Conservation (phyloP, 768 basidiomycete genomes). For the Lyophyllum decastes region DNA sequence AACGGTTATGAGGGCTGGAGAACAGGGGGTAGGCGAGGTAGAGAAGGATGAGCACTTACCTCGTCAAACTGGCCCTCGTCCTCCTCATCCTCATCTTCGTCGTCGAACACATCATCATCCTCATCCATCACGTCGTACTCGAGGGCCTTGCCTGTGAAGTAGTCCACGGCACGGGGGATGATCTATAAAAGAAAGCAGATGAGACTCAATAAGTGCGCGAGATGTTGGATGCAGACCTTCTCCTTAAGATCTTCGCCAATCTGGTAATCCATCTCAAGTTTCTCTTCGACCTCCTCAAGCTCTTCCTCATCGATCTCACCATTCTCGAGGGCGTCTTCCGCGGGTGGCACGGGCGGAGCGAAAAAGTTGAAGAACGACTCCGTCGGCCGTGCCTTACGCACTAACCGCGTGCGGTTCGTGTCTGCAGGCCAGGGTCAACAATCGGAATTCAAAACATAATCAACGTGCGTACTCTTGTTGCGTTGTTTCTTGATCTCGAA, state of each 20-base stretch:
- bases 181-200: conserved; percentile 47
- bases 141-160: conserved; percentile 96
- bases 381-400: conserved; percentile 84
- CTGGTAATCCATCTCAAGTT: conserved; percentile 96
- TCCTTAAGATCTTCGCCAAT: conserved; percentile 98
- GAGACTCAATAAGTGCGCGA: conserved; percentile 3
- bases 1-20: conserved; percentile 12
- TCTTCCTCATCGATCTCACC: conserved; percentile 83
- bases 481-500: conserved; percentile 99
- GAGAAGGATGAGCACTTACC: conserved; percentile 31
- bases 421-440: conserved; percentile 39
- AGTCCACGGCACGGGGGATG: conserved; percentile 94
- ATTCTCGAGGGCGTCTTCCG: conserved; percentile 64
- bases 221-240: conserved; percentile 52
- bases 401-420: conserved; percentile 81
- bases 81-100: conserved; percentile 61
- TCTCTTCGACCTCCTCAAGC: conserved; percentile 88
- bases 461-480: conserved; percentile 81
- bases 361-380: conserved; percentile 99
- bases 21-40: too few species aligned
- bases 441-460: background rate
- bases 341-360: conserved; percentile 73
- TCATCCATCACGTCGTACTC: conserved; percentile 72
- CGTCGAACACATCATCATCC: conserved; percentile 58
- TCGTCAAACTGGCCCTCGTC: conserved; percentile 62